A percentile compares a stretch with the other conserved stretches of the same genome.
Conservation (phyloP, 257 asterid species). For the Solanum lycopersicoides region DNA sequence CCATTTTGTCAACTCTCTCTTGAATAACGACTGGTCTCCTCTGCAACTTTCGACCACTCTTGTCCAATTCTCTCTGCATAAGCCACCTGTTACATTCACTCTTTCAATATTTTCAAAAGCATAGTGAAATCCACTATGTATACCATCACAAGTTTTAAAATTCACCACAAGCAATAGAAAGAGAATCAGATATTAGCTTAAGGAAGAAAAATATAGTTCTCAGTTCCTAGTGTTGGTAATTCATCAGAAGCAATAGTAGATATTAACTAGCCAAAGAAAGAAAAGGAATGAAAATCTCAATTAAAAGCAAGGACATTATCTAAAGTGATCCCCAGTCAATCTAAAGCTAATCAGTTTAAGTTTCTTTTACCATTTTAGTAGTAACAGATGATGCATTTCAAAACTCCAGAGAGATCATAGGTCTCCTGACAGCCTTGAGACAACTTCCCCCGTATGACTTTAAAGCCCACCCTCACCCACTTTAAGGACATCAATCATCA, state of each 20-base stretch:
- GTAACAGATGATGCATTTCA: not conserved
- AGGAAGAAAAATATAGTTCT: not conserved
- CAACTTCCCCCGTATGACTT: not conserved
- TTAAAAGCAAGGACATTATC: not conserved
- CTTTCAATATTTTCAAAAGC: not conserved
- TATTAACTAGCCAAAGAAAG: not conserved
- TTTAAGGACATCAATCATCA: not conserved
- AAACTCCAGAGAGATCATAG: not conserved
- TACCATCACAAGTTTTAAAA: not conserved
- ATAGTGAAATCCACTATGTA: not conserved
- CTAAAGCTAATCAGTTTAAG: not conserved
- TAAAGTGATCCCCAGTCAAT: not conserved
- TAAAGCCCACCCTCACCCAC: not conserved
- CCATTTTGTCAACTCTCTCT: conserved; percentile 25
- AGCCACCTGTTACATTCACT: conserved; percentile 42
- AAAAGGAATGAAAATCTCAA: not conserved
- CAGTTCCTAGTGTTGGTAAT: not conserved
- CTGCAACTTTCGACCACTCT: conserved; percentile 86
- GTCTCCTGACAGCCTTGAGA: not conserved
- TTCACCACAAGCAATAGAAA: not conserved
- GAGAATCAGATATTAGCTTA: not conserved
- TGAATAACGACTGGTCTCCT: conserved; percentile 59
- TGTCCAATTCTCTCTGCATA: conserved; percentile 57
- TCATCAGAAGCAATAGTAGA: not conserved
- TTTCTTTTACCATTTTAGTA: not conserved